Percentiles rank a stretch among this genome's conserved stretches.
Conservation (phyloP, 2,329 filamentous ascomycete genomes). For the Ceratocystiopsis brevicomis region DNA sequence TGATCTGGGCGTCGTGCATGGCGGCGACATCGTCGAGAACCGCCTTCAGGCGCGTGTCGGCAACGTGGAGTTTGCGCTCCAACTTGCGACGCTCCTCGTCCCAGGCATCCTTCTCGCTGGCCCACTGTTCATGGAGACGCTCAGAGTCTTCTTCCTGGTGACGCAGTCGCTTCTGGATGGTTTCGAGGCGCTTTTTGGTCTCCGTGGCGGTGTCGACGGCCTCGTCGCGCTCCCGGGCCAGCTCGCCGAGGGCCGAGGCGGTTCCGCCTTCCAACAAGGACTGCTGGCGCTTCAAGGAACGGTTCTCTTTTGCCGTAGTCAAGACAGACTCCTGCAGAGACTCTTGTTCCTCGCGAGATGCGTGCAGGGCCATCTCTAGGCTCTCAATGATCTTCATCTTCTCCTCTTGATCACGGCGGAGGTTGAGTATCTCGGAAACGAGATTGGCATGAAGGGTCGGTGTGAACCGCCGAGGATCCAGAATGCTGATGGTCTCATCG, state of each 20-base stretch:
- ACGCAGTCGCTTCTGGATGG: constrained; percentile 56
- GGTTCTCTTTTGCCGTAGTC: constrained; percentile 52
- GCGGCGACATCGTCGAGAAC: constrained; percentile 74
- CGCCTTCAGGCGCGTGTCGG: constrained; percentile 66
- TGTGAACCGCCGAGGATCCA: constrained; percentile 85
- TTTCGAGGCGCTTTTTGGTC: constrained; percentile 57
- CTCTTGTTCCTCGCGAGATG: constrained; percentile 56
- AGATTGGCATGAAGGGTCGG: constrained; percentile 87
- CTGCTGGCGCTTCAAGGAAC: constrained; percentile 68
- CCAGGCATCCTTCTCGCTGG: constrained; percentile 69
- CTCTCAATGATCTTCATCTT: constrained; percentile 75
- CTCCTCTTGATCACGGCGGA: constrained; percentile 78
- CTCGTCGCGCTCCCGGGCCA: constrained; percentile 72
- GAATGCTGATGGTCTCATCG: constrained; percentile 52
- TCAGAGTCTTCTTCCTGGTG: constrained; percentile 69
- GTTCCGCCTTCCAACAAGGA: constrained; percentile 76
- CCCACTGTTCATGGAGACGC: constrained; percentile 62
- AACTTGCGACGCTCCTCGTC: constrained; percentile 63
- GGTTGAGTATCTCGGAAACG: constrained; percentile 77
- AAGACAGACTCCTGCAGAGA: constrained; percentile 41
- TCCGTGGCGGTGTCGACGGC: constrained; percentile 56
- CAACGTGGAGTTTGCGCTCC: constrained; percentile 76
- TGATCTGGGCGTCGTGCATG: constrained; percentile 37
- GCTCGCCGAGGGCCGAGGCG: constrained; percentile 63
- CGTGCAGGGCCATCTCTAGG: constrained; percentile 57